Evolutionary conservation across 1,284 basidiomycete genomes (phyloP), one percentile per base, ranked within the genome.

Genomic region (Mycena citricolor): DNA sequence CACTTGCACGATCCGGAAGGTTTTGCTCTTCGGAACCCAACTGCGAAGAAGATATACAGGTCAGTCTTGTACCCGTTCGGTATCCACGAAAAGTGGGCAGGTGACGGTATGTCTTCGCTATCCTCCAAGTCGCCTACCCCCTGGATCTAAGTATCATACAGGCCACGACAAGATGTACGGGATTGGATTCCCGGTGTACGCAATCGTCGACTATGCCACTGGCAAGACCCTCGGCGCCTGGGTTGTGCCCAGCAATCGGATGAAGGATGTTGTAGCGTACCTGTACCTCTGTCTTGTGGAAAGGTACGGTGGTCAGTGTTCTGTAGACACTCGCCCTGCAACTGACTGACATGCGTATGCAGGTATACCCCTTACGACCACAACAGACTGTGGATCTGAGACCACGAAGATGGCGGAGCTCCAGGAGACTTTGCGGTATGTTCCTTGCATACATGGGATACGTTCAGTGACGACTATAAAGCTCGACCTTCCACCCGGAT

Each of bases 151-250:
- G n/a, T n/a, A n/a, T n/a, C n/a, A n/a, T n/a, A n/a, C n/a, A n/a
- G n/a, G 68, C 0, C 65, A 69, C 42, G 62, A 70, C 34, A 70
- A 71, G 48, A 47, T 70, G 0, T 44, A 41, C 3, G 49, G 28
- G 8, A 63, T 67, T 22, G 67, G 69, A 0, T 69, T 68, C 50
- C 62, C 61, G 0, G 62, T 69, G 20, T 70, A 59, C 57, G 64
- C 51, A 2, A 42, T 67, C 13, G 40, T 52, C 2, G 67, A 70
- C 22, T 54, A 62, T 23, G 59, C 51, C 33, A 54, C 54, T 0
- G 54, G 58, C 0, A 61, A 60, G 31, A 67, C 62, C 57, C 41
- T 68, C 0, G 61, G 61, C 1, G 29, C 59, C 5, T 64, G 63
- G 61, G 64, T 66, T 16, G 55, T 69, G 2, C 68, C 66, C 0